Evolutionary conservation across 495 filamentous ascomycete species (phyloP), one percentile per base, ranked within the genome.

Genomic region (Xylaria acuta): DNA sequence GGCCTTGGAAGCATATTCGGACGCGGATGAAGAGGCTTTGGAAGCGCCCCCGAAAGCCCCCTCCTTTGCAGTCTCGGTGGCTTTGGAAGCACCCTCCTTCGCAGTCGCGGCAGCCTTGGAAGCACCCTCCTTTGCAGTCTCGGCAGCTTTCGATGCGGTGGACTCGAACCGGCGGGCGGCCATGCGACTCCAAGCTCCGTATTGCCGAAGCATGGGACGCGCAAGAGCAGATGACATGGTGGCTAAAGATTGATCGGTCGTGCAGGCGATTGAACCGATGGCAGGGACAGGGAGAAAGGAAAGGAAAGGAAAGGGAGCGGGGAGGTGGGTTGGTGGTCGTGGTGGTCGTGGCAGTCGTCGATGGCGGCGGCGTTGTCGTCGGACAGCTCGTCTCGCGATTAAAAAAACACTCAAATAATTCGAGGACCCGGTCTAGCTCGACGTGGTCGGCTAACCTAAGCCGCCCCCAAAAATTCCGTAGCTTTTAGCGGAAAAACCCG

Each of bases 1-100:
- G 63, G 91, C 91, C 83, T 94, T 92, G 59, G 90, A 84, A 63
- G 90, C 74, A 22, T 75, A 43, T 11, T 51, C 12, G 8, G 47
- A 51, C n/a, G 47, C n/a, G n/a, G 47, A 22, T 5, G 47, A 51
- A 6, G 58, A 51, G 7, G 58, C 58, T 12, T 60, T 60, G 9
- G 58, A 20, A 1, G 66, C 38, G 7, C 56, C 60, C 60, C 51
- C 63, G 25, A 43, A 41, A 54, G 49, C n/a, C 2, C 45, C 54
- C 53, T 67, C 53, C 62, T 72, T 69, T 1, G 64, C 66, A 3
- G 71, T 36, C 64, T 72, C 56, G 41, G 71, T 40, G 11, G 71
- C 64, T 68, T 76, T 69, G 53, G 83, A 76, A 3, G 66, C 53
- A 5, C 34, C 43, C 40, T 67, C 53, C 62, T 72, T 69, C 1